Base-by-base conservation (phyloP, 805 yeast species). In the Starmerella potacharoeniae region DNA sequence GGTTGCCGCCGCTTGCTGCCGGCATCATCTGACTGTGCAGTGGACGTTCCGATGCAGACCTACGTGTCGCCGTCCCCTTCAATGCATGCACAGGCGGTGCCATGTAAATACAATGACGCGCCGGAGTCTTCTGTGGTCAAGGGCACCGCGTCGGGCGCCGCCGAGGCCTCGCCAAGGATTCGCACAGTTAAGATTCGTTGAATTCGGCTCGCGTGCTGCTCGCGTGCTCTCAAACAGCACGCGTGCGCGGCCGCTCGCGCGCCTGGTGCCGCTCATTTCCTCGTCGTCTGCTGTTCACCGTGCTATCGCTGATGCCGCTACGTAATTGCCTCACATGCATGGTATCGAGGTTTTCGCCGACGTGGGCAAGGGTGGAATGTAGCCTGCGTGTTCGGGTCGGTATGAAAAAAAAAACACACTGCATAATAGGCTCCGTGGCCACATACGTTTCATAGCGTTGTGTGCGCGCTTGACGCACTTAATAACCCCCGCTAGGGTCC, bases 1-100 rank as follows among this genome's bases (percentile, higher is more conserved):
- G 48, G 48, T n/a, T 30, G 37, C 33, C n/a, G 33, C 13, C 48
- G 11, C 28, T 44, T 44, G 36, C 48, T 44, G 48, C 48, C 48
- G 48, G 6, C 36, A 28, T 44, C 48, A 44, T 30, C 48, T 44
- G 48, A 44, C 48, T 16, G 6, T 30, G 28, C 29, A 33, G 31
- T 13, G 7, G 31, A 42, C 14, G 28, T 44, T 44, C 48, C 48
- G 48, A 30, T 44, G 48, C 48, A 44, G 3, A 36, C 48, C 35
- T 30, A 13, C 13, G 22, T 5, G 5, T 22, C 1, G 5, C 2
- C 7, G 34, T 29, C 17, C 34, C 34, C 34, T 28, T 30, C 46
- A 30, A 43, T 43, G 46, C 46, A 42, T 42, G 45, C 45, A 42
- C 30, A 10, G 28, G 13, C 6, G 6, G 33, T n/a, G 45, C 45